Evolutionary conservation across 1,284 basidiomycete genomes (phyloP), one percentile per base, ranked within the genome.

Genomic region (Tylopilus sp.): DNA sequence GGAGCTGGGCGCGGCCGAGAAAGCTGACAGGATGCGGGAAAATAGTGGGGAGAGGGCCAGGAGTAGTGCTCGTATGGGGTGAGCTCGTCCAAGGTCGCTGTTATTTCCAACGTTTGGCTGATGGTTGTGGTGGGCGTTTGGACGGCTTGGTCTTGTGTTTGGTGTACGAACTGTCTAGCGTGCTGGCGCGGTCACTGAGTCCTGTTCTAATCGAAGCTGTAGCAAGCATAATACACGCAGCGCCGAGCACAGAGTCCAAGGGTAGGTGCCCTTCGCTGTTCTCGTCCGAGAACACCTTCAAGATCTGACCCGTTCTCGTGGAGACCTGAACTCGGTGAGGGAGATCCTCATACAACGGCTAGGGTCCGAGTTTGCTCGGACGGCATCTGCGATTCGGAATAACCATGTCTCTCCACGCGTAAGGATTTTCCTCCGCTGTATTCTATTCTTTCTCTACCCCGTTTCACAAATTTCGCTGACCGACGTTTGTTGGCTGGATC

Each of bases 191-290:
- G 14, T 44, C 20, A 7, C 17, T 51, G 40, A 81, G 75, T 44
- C 77, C 81, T 5, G 61, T 69, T 37, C 62, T 83, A 12, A 60
- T 78, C 17, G 85, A 88, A 65, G 84, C 85, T 26, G 77, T 77
- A 18, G 80, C 82, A 6, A 85, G 76, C 49, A 76, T 88, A 52
- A 80, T 88, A 49, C 81, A 76, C 57, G 78, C 83, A 14, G 76
- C 80, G 2, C 75, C 78, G 18, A 73, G 76, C 41, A 67, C 76
- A 5, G 77, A 80, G 34, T 79, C 72, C 7, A 81, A 75, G 77
- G 85, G 85, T 83, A 24, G 7, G 54, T 4, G 9, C 26, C 11
- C 12, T 30, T 18, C 34, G 17, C 29, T 21, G 15, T 38, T 49
- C 10, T 31, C 24, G 34, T 30, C 6, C 34, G 48, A 48, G 48